phyloP scores from a whole-genome alignment of 768 basidiomycete species.

The Dentipellis sp. region DNA sequence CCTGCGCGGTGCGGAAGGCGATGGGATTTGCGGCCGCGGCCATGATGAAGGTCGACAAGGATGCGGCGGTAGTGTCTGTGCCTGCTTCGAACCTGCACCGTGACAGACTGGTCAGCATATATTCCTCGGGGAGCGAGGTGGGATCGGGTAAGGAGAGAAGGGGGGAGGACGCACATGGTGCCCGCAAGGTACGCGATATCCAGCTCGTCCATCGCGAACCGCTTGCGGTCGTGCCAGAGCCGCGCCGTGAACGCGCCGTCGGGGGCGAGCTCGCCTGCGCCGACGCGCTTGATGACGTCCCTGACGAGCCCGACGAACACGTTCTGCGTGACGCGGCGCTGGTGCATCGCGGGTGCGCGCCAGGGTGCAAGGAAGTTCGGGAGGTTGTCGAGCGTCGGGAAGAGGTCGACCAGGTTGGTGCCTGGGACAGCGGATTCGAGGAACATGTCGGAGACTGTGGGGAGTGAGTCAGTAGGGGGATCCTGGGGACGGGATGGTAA shows the following conservation, averaged over 20 bases:
- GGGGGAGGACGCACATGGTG: neutral
- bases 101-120: neutral
- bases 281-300: neutral
- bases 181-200: neutral
- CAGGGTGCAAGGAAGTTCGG: neutral
- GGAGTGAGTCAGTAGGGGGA: neutral
- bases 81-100: neutral
- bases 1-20: neutral
- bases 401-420: neutral
- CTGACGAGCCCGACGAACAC: neutral
- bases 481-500: neutral
- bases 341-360: neutral
- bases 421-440: neutral
- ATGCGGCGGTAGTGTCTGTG: no score
- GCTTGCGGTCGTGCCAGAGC: neutral
- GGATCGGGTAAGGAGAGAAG: no score
- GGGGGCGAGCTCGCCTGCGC: neutral
- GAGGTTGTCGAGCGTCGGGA: neutral
- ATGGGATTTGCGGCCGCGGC: no score
- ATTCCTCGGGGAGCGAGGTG: no score
- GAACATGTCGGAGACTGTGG: neutral
- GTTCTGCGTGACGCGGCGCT: neutral
- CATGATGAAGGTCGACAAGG: no score
- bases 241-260: neutral
- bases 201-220: neutral